These are phyloP conservation scores for Mycena galopus DNA, from an alignment of 768 basidiomycete genomes.

Conservation along the genomic window DNA sequence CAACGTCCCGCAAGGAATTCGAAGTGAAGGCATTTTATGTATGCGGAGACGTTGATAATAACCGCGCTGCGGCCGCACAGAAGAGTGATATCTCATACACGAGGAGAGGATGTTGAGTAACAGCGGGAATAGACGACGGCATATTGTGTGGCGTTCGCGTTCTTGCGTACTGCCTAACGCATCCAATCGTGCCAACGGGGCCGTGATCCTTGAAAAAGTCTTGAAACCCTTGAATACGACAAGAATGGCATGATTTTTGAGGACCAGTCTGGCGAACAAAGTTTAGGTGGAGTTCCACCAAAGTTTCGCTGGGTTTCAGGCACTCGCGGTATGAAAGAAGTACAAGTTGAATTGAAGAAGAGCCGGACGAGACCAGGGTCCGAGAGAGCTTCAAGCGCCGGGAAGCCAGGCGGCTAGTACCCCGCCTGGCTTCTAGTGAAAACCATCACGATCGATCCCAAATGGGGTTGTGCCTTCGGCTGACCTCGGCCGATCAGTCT, in stretches of 20 bases:
- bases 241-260: background rate
- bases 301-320: background rate
- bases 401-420: too few relatives aligned
- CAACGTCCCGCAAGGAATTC: background rate
- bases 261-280: background rate
- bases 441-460: too few relatives aligned
- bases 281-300: background rate
- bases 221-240: background rate
- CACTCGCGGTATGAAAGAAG: background rate
- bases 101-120: constrained; percentile 8
- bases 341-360: background rate
- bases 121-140: constrained; percentile 3
- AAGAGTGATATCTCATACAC: background rate
- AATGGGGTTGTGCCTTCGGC: too few relatives aligned
- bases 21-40: background rate
- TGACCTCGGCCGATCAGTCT: too few relatives aligned
- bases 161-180: background rate
- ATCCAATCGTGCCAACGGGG: background rate
- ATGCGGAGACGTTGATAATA: background rate
- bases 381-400: background rate
- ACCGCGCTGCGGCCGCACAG: background rate
- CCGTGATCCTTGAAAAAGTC: background rate
- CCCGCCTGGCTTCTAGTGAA: too few relatives aligned
- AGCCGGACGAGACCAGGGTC: background rate
- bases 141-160: background rate